Evolutionary conservation across 1,139 yeast genomes (phyloP).

Genomic region (Scheffersomyces quercinus): DNA sequence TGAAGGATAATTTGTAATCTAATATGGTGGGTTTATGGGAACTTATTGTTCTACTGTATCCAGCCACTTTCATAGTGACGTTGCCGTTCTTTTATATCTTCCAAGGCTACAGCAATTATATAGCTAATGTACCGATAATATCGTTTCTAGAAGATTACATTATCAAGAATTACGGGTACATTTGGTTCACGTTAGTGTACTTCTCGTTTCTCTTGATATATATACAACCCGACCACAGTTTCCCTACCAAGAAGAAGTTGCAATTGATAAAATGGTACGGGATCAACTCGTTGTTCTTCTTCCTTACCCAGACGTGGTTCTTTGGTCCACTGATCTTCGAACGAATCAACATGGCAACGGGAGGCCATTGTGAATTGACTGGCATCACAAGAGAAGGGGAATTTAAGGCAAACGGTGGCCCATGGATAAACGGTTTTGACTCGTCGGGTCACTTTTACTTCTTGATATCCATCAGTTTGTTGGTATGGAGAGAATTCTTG

Average conservation of each 20-base stretch:
- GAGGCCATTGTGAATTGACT: conserved; percentile 39
- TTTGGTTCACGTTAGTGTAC: conserved; percentile 27
- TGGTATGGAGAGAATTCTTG: conserved; percentile 38
- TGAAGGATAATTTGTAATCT: too few relatives aligned
- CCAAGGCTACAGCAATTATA: conserved; percentile 9
- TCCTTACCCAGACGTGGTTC: conserved; percentile 39
- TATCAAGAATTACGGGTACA: conserved; percentile 27
- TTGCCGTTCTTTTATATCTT: conserved; percentile 18
- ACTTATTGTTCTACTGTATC: conserved; percentile 10
- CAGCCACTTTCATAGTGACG: conserved; percentile 16
- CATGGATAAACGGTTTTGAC: conserved; percentile 62
- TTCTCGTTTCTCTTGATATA: conserved; percentile 9
- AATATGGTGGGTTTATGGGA: conserved; percentile 5
- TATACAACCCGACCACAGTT: conserved; percentile 2
- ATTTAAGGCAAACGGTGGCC: conserved; percentile 19
- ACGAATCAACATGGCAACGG: conserved; percentile 36
- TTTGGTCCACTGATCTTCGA: conserved; percentile 50
- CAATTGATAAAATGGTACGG: conserved; percentile 12
- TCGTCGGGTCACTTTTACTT: conserved; percentile 65
- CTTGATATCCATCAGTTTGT: conserved; percentile 47
- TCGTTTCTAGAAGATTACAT: conserved; percentile 9
- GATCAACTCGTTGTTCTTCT: conserved; percentile 16
- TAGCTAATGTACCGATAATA: conserved; percentile 16
- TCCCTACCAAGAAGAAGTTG: conserved; percentile 7
- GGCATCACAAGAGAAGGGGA: background rate